Evolutionary conservation across 2,329 filamentous ascomycete genomes (phyloP).

Genomic region (Cryoendolithus antarcticus): DNA sequence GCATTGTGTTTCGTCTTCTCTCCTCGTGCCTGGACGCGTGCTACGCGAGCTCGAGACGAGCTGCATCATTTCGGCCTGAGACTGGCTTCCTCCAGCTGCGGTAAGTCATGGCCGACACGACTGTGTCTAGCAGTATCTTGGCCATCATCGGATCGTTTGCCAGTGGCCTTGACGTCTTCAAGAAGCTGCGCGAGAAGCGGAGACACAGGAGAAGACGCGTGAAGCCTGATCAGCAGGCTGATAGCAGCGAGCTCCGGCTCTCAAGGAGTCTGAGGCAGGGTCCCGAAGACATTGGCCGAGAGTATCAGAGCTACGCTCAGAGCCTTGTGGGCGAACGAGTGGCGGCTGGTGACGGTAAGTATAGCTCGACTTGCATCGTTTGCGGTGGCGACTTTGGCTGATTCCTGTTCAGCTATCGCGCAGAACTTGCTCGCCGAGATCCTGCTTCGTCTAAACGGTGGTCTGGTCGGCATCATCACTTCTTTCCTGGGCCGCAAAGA

Average conservation of each 20-base stretch:
- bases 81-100: not conserved
- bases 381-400: conserved; percentile 1
- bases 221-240: conserved; percentile 8
- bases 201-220: conserved; percentile 17
- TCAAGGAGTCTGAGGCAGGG: conserved; percentile 29
- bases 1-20: too few species aligned
- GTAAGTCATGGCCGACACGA: conserved; percentile 10
- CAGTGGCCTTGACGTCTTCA: conserved; percentile 34
- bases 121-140: conserved; percentile 20
- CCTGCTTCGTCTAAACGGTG: conserved; percentile 34
- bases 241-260: conserved; percentile 26
- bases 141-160: conserved; percentile 34
- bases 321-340: conserved; percentile 26
- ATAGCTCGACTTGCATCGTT: not conserved
- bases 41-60: too few species aligned
- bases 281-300: conserved; percentile 29
- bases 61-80: too few species aligned
- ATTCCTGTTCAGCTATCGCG: conserved; percentile 26
- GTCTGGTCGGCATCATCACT: conserved; percentile 34
- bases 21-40: too few species aligned
- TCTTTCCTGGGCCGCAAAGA: conserved; percentile 29
- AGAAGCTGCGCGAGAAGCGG: conserved; percentile 25
- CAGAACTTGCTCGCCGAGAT: conserved; percentile 34
- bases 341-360: conserved; percentile 33
- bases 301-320: conserved; percentile 27